phyloP scores from a whole-genome alignment of 176 grass and related monocot genomes.

The Lolium multiflorum region DNA sequence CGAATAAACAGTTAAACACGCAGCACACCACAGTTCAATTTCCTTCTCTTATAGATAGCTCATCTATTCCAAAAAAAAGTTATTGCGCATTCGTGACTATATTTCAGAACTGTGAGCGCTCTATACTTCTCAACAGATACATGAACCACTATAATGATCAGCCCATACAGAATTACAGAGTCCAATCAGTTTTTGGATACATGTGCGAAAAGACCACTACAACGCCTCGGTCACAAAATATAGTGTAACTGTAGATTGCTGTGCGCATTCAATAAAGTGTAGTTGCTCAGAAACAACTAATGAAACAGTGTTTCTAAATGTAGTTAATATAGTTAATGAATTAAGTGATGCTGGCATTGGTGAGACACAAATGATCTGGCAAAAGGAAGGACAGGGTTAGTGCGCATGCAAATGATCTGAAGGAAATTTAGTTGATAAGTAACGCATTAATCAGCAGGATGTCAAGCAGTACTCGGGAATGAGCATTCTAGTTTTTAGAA shows the following conservation, averaged over 20 bases:
- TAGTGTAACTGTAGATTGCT: background rate
- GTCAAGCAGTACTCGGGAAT: background rate
- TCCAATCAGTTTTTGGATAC: background rate
- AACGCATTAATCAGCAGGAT: background rate
- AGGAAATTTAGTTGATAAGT: background rate
- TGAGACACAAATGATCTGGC: background rate
- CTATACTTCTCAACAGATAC: conserved; percentile 1
- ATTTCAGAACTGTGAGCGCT: background rate
- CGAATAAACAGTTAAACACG: background rate
- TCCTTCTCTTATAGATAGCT: too few relatives aligned
- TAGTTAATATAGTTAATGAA: too few relatives aligned
- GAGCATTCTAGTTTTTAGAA: background rate
- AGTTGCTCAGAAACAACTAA: too few relatives aligned
- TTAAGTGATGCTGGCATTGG: too few relatives aligned
- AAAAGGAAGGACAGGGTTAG: background rate
- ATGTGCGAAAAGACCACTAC: background rate
- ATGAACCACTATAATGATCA: background rate
- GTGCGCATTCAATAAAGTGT: too few relatives aligned
- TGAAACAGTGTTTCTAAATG: too few relatives aligned
- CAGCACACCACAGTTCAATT: too few relatives aligned
- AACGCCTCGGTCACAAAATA: background rate
- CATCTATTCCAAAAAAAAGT: too few relatives aligned
- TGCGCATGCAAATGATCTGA: background rate
- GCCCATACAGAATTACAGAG: too few relatives aligned
- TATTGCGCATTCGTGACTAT: background rate